Evolutionary conservation across 345 rosid genomes (phyloP), one percentile per base, ranked within the genome.

Genomic region (Syzygium grande): DNA sequence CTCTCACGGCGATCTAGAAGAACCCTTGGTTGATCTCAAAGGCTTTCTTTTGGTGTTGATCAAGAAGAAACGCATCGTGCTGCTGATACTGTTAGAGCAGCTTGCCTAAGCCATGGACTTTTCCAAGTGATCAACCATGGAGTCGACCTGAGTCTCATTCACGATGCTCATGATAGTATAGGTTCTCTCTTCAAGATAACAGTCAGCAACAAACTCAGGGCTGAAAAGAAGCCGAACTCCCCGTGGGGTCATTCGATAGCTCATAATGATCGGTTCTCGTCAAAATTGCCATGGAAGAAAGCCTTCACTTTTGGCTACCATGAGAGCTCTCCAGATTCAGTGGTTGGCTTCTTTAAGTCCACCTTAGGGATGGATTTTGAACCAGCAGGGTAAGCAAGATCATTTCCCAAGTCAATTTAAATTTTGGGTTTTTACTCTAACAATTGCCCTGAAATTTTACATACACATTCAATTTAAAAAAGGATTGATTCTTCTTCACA

Each of bases 231-330:
- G 43, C 84, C 87, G 6, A 92, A 93, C 16, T 86, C 87, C 15
- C 27, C 78, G 4, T 90, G 91, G 85, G 96, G 95, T 5, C 94
- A 93, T 87, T 90, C 94, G 3, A 87, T 91, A 49, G 93, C 92
- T 43, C 94, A 92, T 84, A 38, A 91, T 29, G 92, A 92, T 21
- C 91, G 95, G 49, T 94, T 90, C 85, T 87, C 92, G 13, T 90
- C 95, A 14, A 94, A 91, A 78, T 86, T 94, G 89, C 94, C 95
- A 4, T 95, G 98, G 98, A 96, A 95, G 90, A 95, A 96, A 88
- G 94, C 94, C 15, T 89, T 96, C 19, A 86, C 96, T 55, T 87
- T 93, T 19, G 89, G 88, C 11, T 93, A 86, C 13, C 84, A 54
- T 17, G 85, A 84, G 25, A 23, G 14, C n/a, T 52, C 51, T 6